These are phyloP conservation scores for Pisolithus orientalis DNA, from an alignment of 768 basidiomycete genomes.

Conservation along the genomic window DNA sequence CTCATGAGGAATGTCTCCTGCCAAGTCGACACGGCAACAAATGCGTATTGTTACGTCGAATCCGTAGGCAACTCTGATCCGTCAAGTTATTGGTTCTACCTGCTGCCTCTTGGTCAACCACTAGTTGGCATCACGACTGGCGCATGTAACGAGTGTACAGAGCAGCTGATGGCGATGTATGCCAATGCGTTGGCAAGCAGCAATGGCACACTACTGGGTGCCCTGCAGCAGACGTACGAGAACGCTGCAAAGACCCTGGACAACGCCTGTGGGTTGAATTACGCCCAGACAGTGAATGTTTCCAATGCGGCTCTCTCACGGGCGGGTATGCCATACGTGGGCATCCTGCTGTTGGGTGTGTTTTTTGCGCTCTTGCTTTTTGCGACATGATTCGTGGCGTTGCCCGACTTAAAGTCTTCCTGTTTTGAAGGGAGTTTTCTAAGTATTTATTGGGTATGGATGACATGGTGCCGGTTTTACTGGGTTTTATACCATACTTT, in stretches of 20 bases:
- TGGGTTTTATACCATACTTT: no score
- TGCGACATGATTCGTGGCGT: not conserved
- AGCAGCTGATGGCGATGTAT: conserved; percentile 52
- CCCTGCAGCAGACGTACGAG: conserved; percentile 44
- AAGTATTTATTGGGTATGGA: not conserved
- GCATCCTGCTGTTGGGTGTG: conserved; percentile 5
- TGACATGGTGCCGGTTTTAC: no score
- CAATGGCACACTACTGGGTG: conserved; percentile 27
- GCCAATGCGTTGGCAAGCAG: conserved; percentile 34
- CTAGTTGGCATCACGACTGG: conserved; percentile 45
- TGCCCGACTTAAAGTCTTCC: not conserved
- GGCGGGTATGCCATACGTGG: conserved; percentile 4
- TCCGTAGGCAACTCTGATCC: conserved; percentile 53
- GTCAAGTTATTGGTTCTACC: conserved; percentile 68
- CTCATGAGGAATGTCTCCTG: conserved; percentile 62
- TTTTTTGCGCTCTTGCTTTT: conserved; percentile 2
- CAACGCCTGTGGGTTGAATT: conserved; percentile 46
- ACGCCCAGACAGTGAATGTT: conserved; percentile 24
- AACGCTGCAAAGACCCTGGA: conserved; percentile 41
- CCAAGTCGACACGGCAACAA: conserved; percentile 45
- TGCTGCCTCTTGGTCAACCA: conserved; percentile 51
- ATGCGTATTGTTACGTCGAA: conserved; percentile 69
- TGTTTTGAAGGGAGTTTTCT: not conserved
- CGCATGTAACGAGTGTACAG: conserved; percentile 61
- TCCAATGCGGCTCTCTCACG: conserved; percentile 11